Percentiles rank a stretch among this genome's conserved stretches.
Evolutionary conservation across 148 eudicot genomes (phyloP).

Genomic region (Pharnaceum exiguum): DNA sequence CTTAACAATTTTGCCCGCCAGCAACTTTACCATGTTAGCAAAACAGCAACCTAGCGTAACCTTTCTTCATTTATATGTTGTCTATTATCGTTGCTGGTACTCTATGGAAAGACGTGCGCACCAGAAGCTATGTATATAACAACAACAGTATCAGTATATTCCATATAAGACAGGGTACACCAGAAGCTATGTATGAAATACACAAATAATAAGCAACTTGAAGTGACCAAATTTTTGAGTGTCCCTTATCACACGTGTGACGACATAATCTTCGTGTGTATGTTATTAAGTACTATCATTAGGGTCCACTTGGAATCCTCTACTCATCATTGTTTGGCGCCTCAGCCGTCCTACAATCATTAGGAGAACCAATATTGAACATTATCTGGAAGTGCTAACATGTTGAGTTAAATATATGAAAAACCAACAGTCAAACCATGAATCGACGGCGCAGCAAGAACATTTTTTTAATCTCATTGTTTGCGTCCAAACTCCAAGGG

Average conservation of each 20-base stretch:
- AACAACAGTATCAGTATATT: too few species aligned
- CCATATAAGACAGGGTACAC: neutral
- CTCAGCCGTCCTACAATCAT: conserved; percentile 4
- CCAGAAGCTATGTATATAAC: too few species aligned
- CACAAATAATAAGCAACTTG: conserved; percentile 16
- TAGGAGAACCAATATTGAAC: conserved; percentile 11
- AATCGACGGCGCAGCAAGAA: too few species aligned
- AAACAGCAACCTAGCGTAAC: too few species aligned
- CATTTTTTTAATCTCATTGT: neutral
- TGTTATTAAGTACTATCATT: neutral
- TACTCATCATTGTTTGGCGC: conserved; percentile 25
- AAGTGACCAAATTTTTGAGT: conserved; percentile 7
- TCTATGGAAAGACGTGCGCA: too few species aligned
- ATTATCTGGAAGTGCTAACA: conserved; percentile 22
- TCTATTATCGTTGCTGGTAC: too few species aligned
- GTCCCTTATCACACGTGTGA: conserved; percentile 19
- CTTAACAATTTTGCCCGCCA: too few species aligned
- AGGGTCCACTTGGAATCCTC: conserved; percentile 2
- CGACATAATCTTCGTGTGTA: conserved; percentile 1
- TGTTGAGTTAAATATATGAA: conserved; percentile 2
- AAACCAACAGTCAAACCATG: conserved; percentile 15
- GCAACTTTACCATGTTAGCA: too few species aligned
- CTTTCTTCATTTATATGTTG: too few species aligned
- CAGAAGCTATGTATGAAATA: conserved; percentile 4
- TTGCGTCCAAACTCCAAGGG: neutral